These are phyloP conservation scores for Fraxinus pennsylvanica DNA, from an alignment of 257 asterid genomes.

Conservation along the genomic window DNA sequence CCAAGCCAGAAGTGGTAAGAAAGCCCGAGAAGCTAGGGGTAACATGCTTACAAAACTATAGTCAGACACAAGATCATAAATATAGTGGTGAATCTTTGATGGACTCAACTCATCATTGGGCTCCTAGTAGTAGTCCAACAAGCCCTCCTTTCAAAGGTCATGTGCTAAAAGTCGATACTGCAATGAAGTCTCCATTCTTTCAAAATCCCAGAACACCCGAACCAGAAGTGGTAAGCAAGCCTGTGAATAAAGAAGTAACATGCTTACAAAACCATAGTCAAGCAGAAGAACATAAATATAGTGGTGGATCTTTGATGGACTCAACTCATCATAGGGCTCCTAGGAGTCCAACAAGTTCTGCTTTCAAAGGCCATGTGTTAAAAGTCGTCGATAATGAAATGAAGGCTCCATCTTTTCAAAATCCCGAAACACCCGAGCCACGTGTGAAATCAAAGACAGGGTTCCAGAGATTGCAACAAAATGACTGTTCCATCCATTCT, in stretches of 20 bases:
- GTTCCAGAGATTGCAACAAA: slow-evolving; percentile 35
- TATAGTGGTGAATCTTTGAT: slow-evolving; percentile 11
- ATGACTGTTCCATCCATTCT: slow-evolving; percentile 32
- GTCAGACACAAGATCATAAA: slow-evolving; percentile 3
- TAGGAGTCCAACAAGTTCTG: slow-evolving; percentile 41
- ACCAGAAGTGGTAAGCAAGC: slow-evolving; percentile 24
- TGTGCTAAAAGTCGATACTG: slow-evolving; percentile 34
- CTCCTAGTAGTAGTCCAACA: slow-evolving; percentile 33
- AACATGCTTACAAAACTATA: slow-evolving; percentile 16
- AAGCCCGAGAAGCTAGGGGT: slow-evolving; percentile 17
- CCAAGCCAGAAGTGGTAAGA: slow-evolving; percentile 41
- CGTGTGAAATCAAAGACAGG: slow-evolving; percentile 34
- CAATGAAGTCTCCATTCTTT: slow-evolving; percentile 40
- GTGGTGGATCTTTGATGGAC: slow-evolving; percentile 22
- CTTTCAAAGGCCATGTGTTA: slow-evolving; percentile 31
- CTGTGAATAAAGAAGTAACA: no score
- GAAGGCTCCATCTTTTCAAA: slow-evolving; percentile 43
- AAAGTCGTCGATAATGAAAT: slow-evolving; percentile 40
- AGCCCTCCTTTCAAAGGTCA: no score
- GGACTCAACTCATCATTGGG: slow-evolving; percentile 29
- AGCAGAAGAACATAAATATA: neutral
- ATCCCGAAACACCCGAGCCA: slow-evolving; percentile 67
- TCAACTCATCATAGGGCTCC: slow-evolving; percentile 32
- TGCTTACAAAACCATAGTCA: neutral
- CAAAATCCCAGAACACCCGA: slow-evolving; percentile 69